Evolutionary conservation across 2,329 filamentous ascomycete genomes (phyloP), one percentile per base, ranked within the genome.

Genomic region (Penicillium sp.): DNA sequence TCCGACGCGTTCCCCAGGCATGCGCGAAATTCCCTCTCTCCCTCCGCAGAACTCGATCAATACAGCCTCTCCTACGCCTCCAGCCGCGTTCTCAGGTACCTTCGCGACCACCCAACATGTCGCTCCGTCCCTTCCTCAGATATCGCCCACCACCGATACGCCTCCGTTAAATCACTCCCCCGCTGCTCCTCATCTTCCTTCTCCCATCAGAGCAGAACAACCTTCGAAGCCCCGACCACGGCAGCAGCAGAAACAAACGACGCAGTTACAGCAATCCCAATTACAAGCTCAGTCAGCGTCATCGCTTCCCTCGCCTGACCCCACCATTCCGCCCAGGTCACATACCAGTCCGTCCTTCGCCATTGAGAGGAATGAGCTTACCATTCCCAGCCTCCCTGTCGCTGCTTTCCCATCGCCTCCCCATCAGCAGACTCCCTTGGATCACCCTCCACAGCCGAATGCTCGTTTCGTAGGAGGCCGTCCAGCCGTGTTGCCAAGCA

Each of bases 321-420:
- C 69, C 26, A 75, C 71, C 55, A 68, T 69, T 60, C 65, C 58
- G 26, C 49, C 62, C 30, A 52, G 59, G 30, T 71, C 70, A 41
- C 65, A 69, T 56, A 58, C 68, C 19, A 76, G 71, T 60, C 73
- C 73, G 6, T 55, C 64, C 46, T 63, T 51, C 49, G 58, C 66
- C 47, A 61, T 63, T 45, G 67, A 68, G 55, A 58, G 62, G 21
- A 64, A 64, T 64, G 53, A 56, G 46, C n/a, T 41, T 35, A 45
- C 51, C 50, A 46, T 56, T 30, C 31, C 47, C 23, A 58, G 46
- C 51, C 85, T 21, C 81, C 90, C 54, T 13, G 15, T 46, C 17
- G 44, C 57, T 23, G 51, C 60, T n/a, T 59, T 66, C 86, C 87
- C 7, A 89, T 89, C 15, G 87, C 88, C 35, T 83, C 87, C 56